Conservation (phyloP, 2,329 filamentous ascomycete genomes). For the Tolypocladium tundrense region DNA sequence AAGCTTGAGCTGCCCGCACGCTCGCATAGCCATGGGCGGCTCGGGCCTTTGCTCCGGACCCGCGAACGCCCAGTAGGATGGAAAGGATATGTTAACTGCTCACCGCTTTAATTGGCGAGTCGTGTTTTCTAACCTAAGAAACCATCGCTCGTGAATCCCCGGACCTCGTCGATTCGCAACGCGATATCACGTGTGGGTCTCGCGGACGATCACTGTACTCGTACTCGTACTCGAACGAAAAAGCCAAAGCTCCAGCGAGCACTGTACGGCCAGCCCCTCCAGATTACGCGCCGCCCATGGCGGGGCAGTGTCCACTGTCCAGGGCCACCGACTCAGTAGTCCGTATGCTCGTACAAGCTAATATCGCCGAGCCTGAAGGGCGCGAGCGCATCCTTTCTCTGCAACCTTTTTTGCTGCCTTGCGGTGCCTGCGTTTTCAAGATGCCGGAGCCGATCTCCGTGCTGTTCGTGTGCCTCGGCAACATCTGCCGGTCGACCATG, state of each 20-base stretch:
- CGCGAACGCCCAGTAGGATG: neutral
- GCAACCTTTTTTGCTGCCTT: neutral
- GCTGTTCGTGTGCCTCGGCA: slow-evolving; percentile 92
- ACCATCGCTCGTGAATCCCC: neutral
- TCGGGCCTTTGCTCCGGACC: neutral
- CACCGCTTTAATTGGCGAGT: neutral
- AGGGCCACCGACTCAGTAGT: neutral
- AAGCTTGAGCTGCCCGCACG: neutral
- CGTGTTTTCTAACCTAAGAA: neutral
- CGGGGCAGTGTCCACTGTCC: neutral
- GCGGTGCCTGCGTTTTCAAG: neutral
- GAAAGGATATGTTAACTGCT: neutral
- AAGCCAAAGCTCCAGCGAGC: neutral
- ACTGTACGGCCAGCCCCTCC: neutral
- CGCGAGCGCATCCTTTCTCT: neutral
- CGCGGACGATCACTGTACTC: neutral
- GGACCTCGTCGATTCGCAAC: neutral
- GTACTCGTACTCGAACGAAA: neutral
- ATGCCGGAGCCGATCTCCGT: slow-evolving; percentile 51
- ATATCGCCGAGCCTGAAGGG: neutral
- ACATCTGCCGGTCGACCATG: slow-evolving; percentile 93
- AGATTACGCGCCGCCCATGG: neutral
- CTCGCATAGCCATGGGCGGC: neutral
- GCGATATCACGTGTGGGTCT: neutral
- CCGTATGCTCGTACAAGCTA: neutral